Conservation (phyloP, 1,139 yeast species). For the Yamadazyma atlantica region DNA sequence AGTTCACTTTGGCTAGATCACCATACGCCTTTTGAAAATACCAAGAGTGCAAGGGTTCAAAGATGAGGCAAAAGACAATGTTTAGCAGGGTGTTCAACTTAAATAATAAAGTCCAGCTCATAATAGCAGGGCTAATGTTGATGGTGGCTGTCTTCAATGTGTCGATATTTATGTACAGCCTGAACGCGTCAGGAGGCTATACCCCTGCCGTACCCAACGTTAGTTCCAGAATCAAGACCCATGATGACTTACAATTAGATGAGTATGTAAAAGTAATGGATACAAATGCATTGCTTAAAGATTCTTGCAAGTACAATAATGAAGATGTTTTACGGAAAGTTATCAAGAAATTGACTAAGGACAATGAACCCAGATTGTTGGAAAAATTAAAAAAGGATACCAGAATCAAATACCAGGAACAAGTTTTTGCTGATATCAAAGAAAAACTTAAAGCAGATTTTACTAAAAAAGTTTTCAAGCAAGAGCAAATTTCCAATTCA, state of each 20-base stretch:
- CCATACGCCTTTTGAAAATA: no score
- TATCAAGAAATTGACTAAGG: slow-evolving; percentile 10
- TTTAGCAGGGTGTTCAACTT: background rate
- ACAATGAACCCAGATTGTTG: slow-evolving; percentile 9
- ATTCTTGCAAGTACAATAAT: slow-evolving; percentile 1
- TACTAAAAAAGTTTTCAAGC: slow-evolving; percentile 21
- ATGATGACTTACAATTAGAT: slow-evolving; percentile 5
- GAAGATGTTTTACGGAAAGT: slow-evolving; percentile 8
- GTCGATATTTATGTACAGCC: slow-evolving; percentile 8
- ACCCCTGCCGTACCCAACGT: slow-evolving; percentile 2
- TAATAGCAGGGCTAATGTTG: background rate
- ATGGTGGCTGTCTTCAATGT: slow-evolving; percentile 11
- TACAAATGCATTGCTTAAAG: background rate
- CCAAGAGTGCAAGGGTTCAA: no score
- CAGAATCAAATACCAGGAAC: slow-evolving; percentile 12
- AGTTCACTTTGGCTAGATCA: no score
- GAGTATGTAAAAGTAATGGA: slow-evolving; percentile 4
- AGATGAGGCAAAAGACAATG: background rate
- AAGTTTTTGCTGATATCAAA: slow-evolving; percentile 11
- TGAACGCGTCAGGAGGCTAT: background rate
- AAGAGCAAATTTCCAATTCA: slow-evolving; percentile 19
- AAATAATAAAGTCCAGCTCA: background rate
- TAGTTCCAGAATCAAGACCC: slow-evolving; percentile 3
- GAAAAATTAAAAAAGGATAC: slow-evolving; percentile 15
- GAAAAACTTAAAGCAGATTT: slow-evolving; percentile 17